These are phyloP conservation scores for Exophiala sp. DNA, from an alignment of 2,329 filamentous ascomycete species.

Conservation along the genomic window DNA sequence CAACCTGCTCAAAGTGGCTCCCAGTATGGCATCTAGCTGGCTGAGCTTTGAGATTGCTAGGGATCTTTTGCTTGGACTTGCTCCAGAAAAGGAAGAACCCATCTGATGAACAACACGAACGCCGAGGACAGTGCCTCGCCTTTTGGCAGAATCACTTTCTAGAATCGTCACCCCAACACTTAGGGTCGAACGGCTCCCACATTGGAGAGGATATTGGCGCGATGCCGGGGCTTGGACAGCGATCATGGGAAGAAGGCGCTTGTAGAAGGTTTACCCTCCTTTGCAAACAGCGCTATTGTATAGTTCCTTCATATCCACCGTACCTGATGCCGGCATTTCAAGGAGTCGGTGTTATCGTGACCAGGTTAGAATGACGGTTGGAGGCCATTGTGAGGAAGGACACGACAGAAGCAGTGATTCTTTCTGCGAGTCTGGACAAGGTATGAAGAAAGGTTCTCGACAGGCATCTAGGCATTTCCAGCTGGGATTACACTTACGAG, in stretches of 20 bases:
- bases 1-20: conserved; percentile 92
- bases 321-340: conserved; percentile 14
- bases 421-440: no score
- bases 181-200: no score
- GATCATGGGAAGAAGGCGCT: background rate
- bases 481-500: no score
- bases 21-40: conserved; percentile 98
- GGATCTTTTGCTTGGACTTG: conserved; percentile 63
- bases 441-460: background rate
- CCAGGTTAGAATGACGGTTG: background rate
- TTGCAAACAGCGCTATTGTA: conserved; percentile 7
- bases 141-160: no score
- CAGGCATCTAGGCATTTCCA: background rate
- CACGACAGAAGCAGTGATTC: no score
- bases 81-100: conserved; percentile 21
- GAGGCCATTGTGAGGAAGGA: background rate
- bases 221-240: no score
- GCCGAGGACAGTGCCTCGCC: no score
- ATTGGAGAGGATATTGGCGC: no score
- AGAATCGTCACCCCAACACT: no score
- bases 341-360: conserved; percentile 12
- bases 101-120: no score
- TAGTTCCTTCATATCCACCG: conserved; percentile 9
- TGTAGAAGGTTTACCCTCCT: conserved; percentile 1
- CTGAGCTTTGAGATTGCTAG: conserved; percentile 91